A percentile compares a stretch with the other conserved stretches of the same genome.
Conservation (phyloP, 192 early-diverging fungal genomes). For the Gaertneriomyces semiglobifer region DNA sequence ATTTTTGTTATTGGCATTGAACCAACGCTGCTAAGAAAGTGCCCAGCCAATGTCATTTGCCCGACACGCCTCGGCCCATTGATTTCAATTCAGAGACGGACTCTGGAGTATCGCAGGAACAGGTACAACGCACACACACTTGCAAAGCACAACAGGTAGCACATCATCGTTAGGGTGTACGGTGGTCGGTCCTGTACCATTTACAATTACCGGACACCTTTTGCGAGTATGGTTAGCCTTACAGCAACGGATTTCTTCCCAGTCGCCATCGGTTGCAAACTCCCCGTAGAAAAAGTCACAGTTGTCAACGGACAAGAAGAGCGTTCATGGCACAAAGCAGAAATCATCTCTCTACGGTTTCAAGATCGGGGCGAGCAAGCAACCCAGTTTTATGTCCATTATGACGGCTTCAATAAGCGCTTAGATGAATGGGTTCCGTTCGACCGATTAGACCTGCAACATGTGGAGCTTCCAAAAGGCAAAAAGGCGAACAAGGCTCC, state of each 20-base stretch:
- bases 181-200: too few species aligned
- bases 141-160: too few species aligned
- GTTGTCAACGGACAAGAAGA: slow-evolving; percentile 40
- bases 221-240: background rate
- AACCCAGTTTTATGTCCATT: slow-evolving; percentile 92
- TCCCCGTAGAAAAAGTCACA: slow-evolving; percentile 52
- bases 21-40: too few species aligned
- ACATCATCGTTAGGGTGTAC: too few species aligned
- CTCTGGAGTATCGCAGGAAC: too few species aligned
- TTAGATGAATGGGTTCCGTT: slow-evolving; percentile 90
- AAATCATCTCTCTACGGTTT: slow-evolving; percentile 72
- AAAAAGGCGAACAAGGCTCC: slow-evolving; percentile 29
- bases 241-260: slow-evolving; percentile 15
- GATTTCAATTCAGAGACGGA: too few species aligned
- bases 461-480: slow-evolving; percentile 27
- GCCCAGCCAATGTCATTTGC: too few species aligned
- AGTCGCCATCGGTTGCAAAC: slow-evolving; percentile 38
- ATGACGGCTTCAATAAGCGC: slow-evolving; percentile 96
- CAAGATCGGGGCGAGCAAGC: slow-evolving; percentile 31
- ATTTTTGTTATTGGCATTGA: too few species aligned
- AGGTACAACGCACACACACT: too few species aligned
- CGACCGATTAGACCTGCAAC: slow-evolving; percentile 14
- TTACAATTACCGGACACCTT: too few species aligned
- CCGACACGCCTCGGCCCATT: too few species aligned
- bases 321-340: slow-evolving; percentile 72